Percentiles rank a stretch among this genome's conserved stretches.
Conservation (phyloP, 345 rosid genomes). For the Carallia brachiata region DNA sequence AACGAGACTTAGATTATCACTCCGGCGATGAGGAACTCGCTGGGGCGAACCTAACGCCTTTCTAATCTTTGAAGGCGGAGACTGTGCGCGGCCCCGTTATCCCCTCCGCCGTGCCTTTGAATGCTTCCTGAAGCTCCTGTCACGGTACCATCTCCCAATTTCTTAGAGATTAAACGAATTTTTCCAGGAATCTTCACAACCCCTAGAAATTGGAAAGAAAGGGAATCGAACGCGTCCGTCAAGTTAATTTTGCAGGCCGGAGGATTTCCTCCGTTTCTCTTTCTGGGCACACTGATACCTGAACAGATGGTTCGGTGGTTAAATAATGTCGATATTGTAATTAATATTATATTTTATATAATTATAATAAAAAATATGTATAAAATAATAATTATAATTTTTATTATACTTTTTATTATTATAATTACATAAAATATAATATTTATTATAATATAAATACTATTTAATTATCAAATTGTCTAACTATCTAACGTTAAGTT, state of each 20-base stretch:
- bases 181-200: background rate
- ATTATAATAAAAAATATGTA: too few species aligned
- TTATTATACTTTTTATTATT: too few species aligned
- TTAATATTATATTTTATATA: too few species aligned
- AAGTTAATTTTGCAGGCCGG: background rate
- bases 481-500: too few species aligned
- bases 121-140: constrained; percentile 83
- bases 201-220: constrained; percentile 15
- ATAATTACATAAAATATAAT: too few species aligned
- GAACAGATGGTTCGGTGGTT: too few species aligned
- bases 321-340: too few species aligned
- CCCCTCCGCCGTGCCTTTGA: constrained; percentile 91
- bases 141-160: constrained; percentile 49
- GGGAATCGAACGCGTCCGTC: background rate
- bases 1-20: background rate
- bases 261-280: background rate
- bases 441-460: too few species aligned
- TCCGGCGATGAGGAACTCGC: constrained; percentile 64
- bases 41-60: constrained; percentile 92
- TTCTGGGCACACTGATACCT: background rate
- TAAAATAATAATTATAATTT: too few species aligned
- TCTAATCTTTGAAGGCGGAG: constrained; percentile 84
- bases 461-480: too few species aligned
- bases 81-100: constrained; percentile 89
- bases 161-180: background rate